Evolutionary conservation across 495 filamentous ascomycete genomes (phyloP).

Genomic region (Penicillium ochrochloron): DNA sequence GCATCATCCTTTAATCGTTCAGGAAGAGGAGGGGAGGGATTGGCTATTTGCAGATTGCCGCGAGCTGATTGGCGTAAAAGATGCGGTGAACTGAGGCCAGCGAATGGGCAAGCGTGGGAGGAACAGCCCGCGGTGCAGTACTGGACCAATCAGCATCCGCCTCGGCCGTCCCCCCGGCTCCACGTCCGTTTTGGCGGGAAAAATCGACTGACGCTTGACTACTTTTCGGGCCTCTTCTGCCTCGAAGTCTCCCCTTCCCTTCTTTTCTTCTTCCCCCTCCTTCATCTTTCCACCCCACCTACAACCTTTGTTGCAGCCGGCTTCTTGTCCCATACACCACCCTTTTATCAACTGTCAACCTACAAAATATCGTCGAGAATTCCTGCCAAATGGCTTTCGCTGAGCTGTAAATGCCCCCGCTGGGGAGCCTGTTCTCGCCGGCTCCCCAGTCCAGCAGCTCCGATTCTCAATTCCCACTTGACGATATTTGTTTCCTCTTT

Average conservation of each 20-base stretch:
- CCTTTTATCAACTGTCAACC: slow-evolving; percentile 16
- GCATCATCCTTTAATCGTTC: background rate
- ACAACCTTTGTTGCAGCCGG: slow-evolving; percentile 25
- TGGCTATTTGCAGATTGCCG: background rate
- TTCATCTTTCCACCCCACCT: slow-evolving; percentile 23
- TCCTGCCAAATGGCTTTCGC: slow-evolving; percentile 81
- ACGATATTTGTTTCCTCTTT: slow-evolving; percentile 72
- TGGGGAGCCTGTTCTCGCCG: slow-evolving; percentile 65
- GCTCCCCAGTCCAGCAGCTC: slow-evolving; percentile 82
- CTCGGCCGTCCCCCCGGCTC: slow-evolving; percentile 9
- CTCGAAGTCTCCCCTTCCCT: slow-evolving; percentile 25
- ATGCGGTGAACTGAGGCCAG: slow-evolving; percentile 45
- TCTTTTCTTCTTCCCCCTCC: slow-evolving; percentile 31
- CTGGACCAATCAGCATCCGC: slow-evolving; percentile 32
- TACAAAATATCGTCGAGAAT: slow-evolving; percentile 79
- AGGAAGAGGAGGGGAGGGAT: background rate
- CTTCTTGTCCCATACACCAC: slow-evolving; percentile 33
- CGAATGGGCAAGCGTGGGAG: slow-evolving; percentile 35
- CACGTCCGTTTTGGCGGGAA: slow-evolving; percentile 35
- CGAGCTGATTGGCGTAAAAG: slow-evolving; percentile 26
- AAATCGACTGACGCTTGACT: slow-evolving; percentile 36
- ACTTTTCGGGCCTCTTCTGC: slow-evolving; percentile 41
- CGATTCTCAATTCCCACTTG: slow-evolving; percentile 71
- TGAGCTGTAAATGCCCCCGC: slow-evolving; percentile 91
- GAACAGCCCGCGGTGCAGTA: background rate